phyloP scores from a whole-genome alignment of 345 rosid genomes.

The Populus ilicifolia region DNA sequence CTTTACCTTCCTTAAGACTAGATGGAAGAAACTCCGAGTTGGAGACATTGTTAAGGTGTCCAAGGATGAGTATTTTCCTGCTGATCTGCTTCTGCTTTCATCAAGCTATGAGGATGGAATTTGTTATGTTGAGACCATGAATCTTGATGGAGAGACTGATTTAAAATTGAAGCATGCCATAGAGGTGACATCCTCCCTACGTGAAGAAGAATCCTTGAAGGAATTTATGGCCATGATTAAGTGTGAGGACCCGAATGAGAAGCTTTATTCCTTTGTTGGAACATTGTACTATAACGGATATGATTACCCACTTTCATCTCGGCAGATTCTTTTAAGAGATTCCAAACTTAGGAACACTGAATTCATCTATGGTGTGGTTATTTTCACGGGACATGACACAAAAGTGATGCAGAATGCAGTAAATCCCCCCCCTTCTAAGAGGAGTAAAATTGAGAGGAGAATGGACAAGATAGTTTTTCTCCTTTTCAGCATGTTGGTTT shows the following conservation, averaged over 20 bases:
- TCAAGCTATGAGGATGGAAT: slow-evolving; percentile 73
- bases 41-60: slow-evolving; percentile 71
- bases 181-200: slow-evolving; percentile 44
- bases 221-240: slow-evolving; percentile 46
- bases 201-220: slow-evolving; percentile 36
- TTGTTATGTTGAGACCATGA: slow-evolving; percentile 91
- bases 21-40: slow-evolving; percentile 74
- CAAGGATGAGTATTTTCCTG: slow-evolving; percentile 80
- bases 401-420: slow-evolving; percentile 94
- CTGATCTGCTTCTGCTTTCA: slow-evolving; percentile 82
- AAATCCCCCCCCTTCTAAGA: slow-evolving; percentile 84
- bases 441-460: slow-evolving; percentile 80
- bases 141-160: slow-evolving; percentile 93
- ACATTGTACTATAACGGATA: slow-evolving; percentile 39
- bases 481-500: slow-evolving; percentile 68
- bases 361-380: slow-evolving; percentile 57
- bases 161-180: slow-evolving; percentile 73
- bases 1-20: slow-evolving; percentile 35
- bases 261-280: slow-evolving; percentile 69
- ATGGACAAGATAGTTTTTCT: slow-evolving; percentile 86
- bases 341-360: slow-evolving; percentile 81
- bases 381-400: slow-evolving; percentile 89
- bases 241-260: slow-evolving; percentile 90
- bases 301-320: slow-evolving; percentile 55
- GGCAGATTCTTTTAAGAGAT: slow-evolving; percentile 77